Conservation (phyloP, 257 asterid species). For the Solanum piurae region DNA sequence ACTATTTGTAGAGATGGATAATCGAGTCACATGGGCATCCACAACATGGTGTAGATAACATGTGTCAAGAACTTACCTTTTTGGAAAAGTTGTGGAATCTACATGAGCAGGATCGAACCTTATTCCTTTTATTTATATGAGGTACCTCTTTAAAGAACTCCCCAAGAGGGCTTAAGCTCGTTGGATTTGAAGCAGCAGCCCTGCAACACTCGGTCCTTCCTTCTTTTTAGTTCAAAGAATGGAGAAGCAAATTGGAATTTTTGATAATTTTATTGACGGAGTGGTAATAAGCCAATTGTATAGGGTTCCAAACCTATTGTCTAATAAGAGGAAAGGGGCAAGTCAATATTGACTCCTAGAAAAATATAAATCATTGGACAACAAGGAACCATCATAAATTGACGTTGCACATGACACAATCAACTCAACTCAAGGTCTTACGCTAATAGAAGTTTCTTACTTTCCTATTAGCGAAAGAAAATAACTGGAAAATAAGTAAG, state of each 20-base stretch:
- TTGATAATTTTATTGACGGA: neutral
- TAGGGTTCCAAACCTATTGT: neutral
- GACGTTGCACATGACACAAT: neutral
- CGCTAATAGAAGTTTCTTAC: conserved; percentile 10
- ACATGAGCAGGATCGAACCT: neutral
- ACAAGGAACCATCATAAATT: neutral
- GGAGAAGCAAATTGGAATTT: neutral
- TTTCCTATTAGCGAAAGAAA: conserved; percentile 9
- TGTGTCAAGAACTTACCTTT: neutral
- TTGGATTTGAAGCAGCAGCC: neutral
- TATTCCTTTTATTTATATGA: neutral
- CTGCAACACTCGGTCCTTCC: neutral
- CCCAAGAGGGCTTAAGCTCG: neutral
- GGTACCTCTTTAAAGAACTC: neutral
- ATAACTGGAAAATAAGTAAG: neutral
- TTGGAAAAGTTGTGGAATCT: neutral
- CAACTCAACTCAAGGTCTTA: conserved; percentile 7
- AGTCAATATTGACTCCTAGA: neutral
- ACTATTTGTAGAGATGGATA: neutral
- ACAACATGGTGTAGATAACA: neutral
- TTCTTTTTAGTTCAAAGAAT: neutral
- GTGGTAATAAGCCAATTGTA: neutral
- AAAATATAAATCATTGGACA: neutral
- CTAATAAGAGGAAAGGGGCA: neutral
- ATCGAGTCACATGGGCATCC: neutral